These are phyloP conservation scores for Aschersonia sp. DNA, from an alignment of 2,329 filamentous ascomycete genomes.

Conservation along the genomic window DNA sequence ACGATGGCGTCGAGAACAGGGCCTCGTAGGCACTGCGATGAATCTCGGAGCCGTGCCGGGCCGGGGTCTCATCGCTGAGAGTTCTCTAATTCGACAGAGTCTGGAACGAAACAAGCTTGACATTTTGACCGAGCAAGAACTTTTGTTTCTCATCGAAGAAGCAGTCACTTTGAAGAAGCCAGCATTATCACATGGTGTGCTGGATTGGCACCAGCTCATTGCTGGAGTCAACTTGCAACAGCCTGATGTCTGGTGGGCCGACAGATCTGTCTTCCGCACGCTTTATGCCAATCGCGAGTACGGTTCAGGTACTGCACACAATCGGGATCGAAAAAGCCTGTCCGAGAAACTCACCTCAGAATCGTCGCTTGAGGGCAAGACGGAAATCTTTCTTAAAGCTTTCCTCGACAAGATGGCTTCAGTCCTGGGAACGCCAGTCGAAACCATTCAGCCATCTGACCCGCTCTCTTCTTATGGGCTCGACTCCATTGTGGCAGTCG, in stretches of 20 bases:
- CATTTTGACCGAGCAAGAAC: neutral
- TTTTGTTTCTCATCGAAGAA: neutral
- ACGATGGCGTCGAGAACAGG: constrained; percentile 13
- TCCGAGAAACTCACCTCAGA: neutral
- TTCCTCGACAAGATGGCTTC: neutral
- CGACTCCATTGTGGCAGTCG: constrained; percentile 10
- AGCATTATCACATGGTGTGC: neutral
- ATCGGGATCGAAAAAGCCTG: neutral
- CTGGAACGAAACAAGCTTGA: neutral
- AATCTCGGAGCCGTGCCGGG: constrained; percentile 18
- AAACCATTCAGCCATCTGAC: constrained; percentile 5
- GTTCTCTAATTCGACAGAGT: neutral
- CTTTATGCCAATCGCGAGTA: neutral
- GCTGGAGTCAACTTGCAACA: neutral
- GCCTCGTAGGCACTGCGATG: constrained; percentile 17
- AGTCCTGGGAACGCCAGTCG: constrained; percentile 5
- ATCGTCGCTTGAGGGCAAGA: neutral
- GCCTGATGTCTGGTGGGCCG: neutral
- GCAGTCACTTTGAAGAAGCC: neutral
- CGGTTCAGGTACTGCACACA: neutral
- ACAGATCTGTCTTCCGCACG: neutral
- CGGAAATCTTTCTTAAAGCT: neutral
- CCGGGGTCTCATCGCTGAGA: constrained; percentile 7
- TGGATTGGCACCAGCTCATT: neutral
- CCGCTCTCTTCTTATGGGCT: constrained; percentile 9